Base-by-base conservation (phyloP, 352 stramenopile genomes). In the Pythium scleroteichum region DNA sequence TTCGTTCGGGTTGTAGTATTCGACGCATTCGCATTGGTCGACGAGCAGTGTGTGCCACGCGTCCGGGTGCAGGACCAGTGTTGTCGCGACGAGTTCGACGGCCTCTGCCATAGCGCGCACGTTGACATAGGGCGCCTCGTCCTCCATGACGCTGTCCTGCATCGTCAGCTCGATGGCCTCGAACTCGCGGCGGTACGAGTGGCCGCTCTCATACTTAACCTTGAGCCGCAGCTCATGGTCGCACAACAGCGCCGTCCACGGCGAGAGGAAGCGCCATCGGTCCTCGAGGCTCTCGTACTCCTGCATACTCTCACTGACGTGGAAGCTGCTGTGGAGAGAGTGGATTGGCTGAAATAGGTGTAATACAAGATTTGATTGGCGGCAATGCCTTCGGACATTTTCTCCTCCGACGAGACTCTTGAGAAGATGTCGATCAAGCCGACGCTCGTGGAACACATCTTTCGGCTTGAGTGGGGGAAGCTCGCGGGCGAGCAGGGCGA, bases 391-490 rank as follows among this genome's bases (percentile, higher is more conserved):
- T 23, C 55, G 47, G 55, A n/a, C n/a, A n/a, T n/a, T n/a, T n/a
- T n/a, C n/a, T n/a, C n/a, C n/a, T n/a, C n/a, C n/a, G n/a, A n/a
- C n/a, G n/a, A n/a, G n/a, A n/a, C n/a, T n/a, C n/a, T n/a, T n/a
- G n/a, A n/a, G n/a, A 64, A 64, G 14, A 64, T 64, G 62, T 23
- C 53, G 38, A 79, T 92, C 72, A 87, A 87, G 59, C 54, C 69
- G 22, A 72, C 74, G 27, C 62, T 93, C 17, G 81, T 93, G 48
- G 81, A 91, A 62, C 81, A 88, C 58, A 64, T 91, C 59, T 89
- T 93, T 62, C 81, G 84, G 55, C 57, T 69, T n/a, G 54, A 79
- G 40, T 93, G 83, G 83, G 62, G 60, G 38, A 55, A 68, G 23
- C 76, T 73, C 23, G 72, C 68, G 0, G 53, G 49, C 9, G 72